phyloP scores from a whole-genome alignment of 495 filamentous ascomycete genomes.

The Oleoguttula mirabilis region DNA sequence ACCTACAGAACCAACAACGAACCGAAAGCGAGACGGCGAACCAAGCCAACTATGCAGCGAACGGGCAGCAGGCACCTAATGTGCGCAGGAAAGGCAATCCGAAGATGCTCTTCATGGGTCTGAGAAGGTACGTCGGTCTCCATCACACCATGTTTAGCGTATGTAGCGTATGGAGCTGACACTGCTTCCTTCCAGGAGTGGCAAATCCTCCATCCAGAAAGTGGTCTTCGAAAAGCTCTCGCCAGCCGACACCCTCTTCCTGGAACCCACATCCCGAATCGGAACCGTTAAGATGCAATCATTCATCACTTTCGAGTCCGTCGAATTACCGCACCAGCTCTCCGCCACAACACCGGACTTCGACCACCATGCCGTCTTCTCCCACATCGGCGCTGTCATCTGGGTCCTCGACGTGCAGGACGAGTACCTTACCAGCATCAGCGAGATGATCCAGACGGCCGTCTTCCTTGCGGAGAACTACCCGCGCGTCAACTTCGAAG shows the following conservation, averaged over 20 bases:
- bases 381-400: conserved; percentile 81
- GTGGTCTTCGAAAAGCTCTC: conserved; percentile 97
- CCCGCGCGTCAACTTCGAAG: conserved; percentile 85
- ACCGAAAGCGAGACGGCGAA: not conserved
- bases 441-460: conserved; percentile 75
- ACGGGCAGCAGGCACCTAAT: not conserved
- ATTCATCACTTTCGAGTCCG: conserved; percentile 98
- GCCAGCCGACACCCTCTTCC: conserved; percentile 83
- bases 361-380: conserved; percentile 86
- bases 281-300: conserved; percentile 88
- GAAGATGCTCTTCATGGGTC: conserved; percentile 84
- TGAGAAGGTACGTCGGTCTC: conserved; percentile 62
- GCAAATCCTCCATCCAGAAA: conserved; percentile 93
- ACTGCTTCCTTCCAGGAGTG: conserved; percentile 53
- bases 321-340: conserved; percentile 91
- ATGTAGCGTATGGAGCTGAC: too few relatives aligned
- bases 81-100: conserved; percentile 47
- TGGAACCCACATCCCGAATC: conserved; percentile 86
- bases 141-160: too few relatives aligned
- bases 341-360: conserved; percentile 75
- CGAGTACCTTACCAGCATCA: conserved; percentile 83
- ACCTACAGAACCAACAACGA: conserved; percentile 9
- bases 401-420: conserved; percentile 99
- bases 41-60: not conserved
- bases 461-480: conserved; percentile 75